Conservation (phyloP, 768 basidiomycete genomes). For the Daedaleopsis sinensis region DNA sequence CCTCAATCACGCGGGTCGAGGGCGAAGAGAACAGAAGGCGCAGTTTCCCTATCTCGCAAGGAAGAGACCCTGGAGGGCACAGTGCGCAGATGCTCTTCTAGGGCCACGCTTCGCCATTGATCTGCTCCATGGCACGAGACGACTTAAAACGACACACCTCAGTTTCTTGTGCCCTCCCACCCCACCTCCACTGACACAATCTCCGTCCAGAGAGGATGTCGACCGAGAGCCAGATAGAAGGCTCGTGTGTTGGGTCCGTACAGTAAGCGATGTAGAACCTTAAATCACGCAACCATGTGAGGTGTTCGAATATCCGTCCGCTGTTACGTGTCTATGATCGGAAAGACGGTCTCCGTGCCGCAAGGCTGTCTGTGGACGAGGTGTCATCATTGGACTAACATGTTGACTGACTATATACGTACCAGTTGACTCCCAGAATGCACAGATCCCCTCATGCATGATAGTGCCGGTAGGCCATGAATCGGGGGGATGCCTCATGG, state of each 20-base stretch:
- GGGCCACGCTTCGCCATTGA: neutral
- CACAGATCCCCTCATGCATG: neutral
- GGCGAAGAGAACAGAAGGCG: neutral
- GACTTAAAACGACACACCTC: neutral
- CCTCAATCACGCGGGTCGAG: neutral
- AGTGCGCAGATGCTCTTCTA: neutral
- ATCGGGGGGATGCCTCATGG: neutral
- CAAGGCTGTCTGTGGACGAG: neutral
- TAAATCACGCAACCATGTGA: neutral
- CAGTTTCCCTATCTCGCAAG: neutral
- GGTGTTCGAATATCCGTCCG: neutral
- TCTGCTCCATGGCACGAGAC: neutral
- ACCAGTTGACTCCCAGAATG: neutral
- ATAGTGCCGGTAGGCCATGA: neutral
- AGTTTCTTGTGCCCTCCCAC: neutral
- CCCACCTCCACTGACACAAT: neutral
- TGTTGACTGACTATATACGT: neutral
- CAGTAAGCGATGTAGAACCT: neutral
- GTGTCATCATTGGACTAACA: neutral
- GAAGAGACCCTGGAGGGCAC: neutral
- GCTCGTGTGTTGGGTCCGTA: neutral
- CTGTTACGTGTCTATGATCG: neutral
- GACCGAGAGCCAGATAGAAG: neutral
- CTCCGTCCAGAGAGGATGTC: neutral
- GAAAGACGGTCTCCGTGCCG: neutral